Evolutionary conservation across 768 basidiomycete genomes (phyloP), one percentile per base, ranked within the genome.

Genomic region (Phaeolepiota aurea): DNA sequence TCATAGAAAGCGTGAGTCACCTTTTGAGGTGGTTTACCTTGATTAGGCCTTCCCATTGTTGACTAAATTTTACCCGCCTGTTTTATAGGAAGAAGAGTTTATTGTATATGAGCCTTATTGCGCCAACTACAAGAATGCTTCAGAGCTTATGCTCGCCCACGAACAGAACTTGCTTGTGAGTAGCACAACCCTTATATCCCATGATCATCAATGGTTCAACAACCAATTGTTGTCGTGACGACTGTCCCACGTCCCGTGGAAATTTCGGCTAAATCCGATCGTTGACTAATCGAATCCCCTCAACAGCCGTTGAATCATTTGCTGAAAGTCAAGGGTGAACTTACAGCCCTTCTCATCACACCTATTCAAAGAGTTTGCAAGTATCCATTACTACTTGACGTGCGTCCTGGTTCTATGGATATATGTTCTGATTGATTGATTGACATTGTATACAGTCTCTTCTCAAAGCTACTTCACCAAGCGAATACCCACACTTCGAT

Each of bases 301-400:
- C 58, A 64, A 65, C 55, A 90, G 87, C 74, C 77, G 45, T 69
- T 87, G 54, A 85, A 86, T 64, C 74, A 82, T 61, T 68, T 89
- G 68, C 87, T 93, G 64, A 87, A 90, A 51, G 82, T 83, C 53
- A 87, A 87, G 58, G 83, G 86, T 55, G 96, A 99, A 55, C 72
- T 99, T 21, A 87, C 89, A 44, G 91, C 90, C 5, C 94, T 98
- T 65, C 78, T 98, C 45, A 98, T 98, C 73, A 97, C 97, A 68
- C 96, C 96, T 4, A 86, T 99, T 37, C 96, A 99, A 61, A 81
- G 96, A 46, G 85, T 98, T 50, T 96, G 94, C 76, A 98, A 98
- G 71, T 98, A 98, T 60, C 93, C 93, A 18, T 72, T 99, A 11
- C 76, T 98, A 16, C 79, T 99, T 52, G 87, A 88, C 58, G 91